Evolutionary conservation across 352 stramenopile species (phyloP).

Genomic region (Globisporangium parvum): DNA sequence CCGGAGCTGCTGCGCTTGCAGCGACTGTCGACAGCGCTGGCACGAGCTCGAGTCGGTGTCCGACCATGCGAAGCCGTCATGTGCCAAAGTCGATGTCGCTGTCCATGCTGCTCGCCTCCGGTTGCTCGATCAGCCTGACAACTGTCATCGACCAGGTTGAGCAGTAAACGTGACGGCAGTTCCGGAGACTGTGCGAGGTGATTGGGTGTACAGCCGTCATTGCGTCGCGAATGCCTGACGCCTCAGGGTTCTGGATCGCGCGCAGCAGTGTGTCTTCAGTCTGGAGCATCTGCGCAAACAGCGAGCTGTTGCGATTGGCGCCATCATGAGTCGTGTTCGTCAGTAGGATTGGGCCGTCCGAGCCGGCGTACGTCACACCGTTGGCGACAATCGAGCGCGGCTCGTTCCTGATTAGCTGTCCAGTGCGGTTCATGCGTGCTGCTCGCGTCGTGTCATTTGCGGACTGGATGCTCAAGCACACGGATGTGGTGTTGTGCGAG

Average conservation of each 20-base stretch:
- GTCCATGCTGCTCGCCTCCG: slow-evolving; percentile 18
- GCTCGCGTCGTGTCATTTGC: background rate
- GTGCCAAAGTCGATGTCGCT: slow-evolving; percentile 33
- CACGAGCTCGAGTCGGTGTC: slow-evolving; percentile 19
- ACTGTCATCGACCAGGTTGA: background rate
- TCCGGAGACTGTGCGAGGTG: background rate
- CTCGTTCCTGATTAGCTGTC: background rate
- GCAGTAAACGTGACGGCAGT: background rate
- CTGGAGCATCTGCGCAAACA: background rate
- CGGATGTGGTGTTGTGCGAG: background rate
- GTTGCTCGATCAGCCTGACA: background rate
- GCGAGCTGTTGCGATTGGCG: background rate
- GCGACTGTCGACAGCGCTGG: slow-evolving; percentile 4
- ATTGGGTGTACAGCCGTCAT: background rate
- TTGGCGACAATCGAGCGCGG: background rate
- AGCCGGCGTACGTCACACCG: background rate
- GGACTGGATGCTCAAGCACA: background rate
- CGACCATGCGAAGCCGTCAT: slow-evolving; percentile 27
- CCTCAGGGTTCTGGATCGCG: background rate
- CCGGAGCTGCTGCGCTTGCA: background rate
- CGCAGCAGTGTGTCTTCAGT: background rate
- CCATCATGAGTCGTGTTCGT: background rate
- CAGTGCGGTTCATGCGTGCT: background rate
- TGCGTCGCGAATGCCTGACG: background rate
- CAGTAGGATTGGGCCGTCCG: background rate